Base-by-base conservation (phyloP, 305 asterid species). In the Fraxinus latifolia region DNA sequence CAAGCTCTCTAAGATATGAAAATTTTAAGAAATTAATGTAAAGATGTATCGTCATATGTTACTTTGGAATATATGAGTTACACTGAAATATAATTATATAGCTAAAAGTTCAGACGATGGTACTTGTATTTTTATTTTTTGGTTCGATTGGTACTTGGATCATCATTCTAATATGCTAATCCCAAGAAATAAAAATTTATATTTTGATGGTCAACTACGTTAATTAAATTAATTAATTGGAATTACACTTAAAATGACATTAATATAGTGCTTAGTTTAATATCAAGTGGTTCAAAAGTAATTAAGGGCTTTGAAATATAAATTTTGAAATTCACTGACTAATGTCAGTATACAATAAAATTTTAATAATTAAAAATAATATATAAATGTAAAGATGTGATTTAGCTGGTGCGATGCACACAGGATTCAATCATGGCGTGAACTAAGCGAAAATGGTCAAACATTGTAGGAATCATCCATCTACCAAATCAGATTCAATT, bases 381-480 rank as follows among this genome's bases (percentile, higher is more conserved):
- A 37, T 37, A 7, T 37, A 37, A 37, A 37, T 7, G 44, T 37
- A 7, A 60, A 19, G 29, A 7, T 23, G 71, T 7, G n/a, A 60
- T 60, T 21, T 60, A 60, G 74, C 36, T 8, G 74, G 19, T 82
- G 62, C 78, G 37, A 32, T 77, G 19, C 74, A 67, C 27, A 32
- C 67, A 33, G 84, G 79, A 79, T 71, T 72, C 84, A 86, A 84
- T 86, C 91, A 85, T 86, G 86, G 84, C 89, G 81, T 72, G 79
- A 81, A 77, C 76, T 74, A 83, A 86, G 91, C 83, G 7, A 75
- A 74, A 60, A 80, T 23, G 84, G 88, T 85, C 86, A 86, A 85
- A 83, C 74, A 6, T 73, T 36, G 34, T 67, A 67, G 17, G 34
- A 67, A 4, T 12, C 33, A 44, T 34, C 55, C 65, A 47, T 3